Base-by-base conservation (phyloP, 2,329 filamentous ascomycete genomes). In the Hawksworthiomyces lignivorus region DNA sequence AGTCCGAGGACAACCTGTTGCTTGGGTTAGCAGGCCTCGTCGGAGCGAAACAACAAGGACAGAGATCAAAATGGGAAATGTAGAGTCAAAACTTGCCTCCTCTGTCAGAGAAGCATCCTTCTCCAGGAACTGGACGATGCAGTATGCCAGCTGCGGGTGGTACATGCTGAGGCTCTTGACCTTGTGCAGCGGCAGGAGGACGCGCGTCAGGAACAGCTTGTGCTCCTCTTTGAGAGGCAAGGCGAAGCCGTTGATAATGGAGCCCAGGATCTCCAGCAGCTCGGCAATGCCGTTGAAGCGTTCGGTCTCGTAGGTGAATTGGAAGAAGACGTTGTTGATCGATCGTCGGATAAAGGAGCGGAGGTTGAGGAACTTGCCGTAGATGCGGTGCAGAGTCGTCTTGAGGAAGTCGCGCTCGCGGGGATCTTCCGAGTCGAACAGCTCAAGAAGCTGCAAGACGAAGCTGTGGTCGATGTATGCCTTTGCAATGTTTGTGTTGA, bases 241-340 rank as follows among this genome's bases (percentile, higher is more conserved):
- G 18, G 92, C 92, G 60, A 98, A 98, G 34, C 92, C 92, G 61
- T 98, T 98, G 72, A 98, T 98, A 58, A 98, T 98, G 50, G 92
- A 97, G 22, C 92, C 92, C 39, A 98, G 71, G 52, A 98, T 98
- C 62, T 98, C 92, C 27, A 98, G 74, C 22, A 98, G 72, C 63
- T 98, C 92, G 4, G 92, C 92, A 56, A 98, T 96, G 41, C 92
- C 92, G 56, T 98, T 98, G 70, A 98, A 97, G 45, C 92, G 79
- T 64, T 98, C 92, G 4, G 92, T 98, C 65, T 98, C 92, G 62
- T 98, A 98, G 47, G 88, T 89, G 63, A 98, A 98, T 60, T 98
- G 92, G 75, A 98, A 98, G 69, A 98, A 98, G 55, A 98, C 92
- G 58, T 98, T 97, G 77, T 98, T 98, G 75, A 98, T 98, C 43